Evolutionary conservation across 2,329 filamentous ascomycete genomes (phyloP).

Genomic region (Colletotrichum agaves): DNA sequence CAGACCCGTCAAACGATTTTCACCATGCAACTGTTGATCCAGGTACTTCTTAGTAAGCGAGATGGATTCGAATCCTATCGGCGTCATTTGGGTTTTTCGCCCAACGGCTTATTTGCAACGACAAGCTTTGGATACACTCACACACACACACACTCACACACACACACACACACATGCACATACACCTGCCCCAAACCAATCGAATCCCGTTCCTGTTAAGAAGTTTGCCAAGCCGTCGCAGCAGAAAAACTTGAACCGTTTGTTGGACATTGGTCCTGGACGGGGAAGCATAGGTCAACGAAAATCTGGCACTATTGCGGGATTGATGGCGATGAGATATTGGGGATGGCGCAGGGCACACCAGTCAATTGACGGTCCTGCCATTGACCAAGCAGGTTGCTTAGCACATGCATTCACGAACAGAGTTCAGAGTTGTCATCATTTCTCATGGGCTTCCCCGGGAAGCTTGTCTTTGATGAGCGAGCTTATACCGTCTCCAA

Average conservation of each 20-base stretch:
- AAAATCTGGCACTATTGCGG: constrained; percentile 16
- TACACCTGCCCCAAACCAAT: no score
- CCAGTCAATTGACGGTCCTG: constrained; percentile 5
- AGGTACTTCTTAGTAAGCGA: no score
- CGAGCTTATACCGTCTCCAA: constrained; percentile 6
- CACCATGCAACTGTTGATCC: no score
- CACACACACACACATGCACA: background rate
- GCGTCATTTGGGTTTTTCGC: no score
- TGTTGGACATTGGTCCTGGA: constrained; percentile 2
- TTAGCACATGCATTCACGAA: background rate
- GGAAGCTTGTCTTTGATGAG: background rate
- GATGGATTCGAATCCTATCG: no score
- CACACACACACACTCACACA: background rate
- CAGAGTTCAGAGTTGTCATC: constrained; percentile 17
- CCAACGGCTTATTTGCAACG: no score
- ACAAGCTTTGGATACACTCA: constrained; percentile 22
- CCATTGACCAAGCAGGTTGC: constrained; percentile 14
- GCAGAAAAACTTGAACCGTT: background rate
- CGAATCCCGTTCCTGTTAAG: background rate
- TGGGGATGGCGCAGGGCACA: constrained; percentile 6
- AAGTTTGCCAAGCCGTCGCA: constrained; percentile 33
- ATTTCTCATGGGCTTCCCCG: constrained; percentile 15
- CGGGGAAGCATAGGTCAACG: background rate
- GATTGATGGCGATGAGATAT: constrained; percentile 6
- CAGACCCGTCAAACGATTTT: constrained; percentile 30